phyloP scores from a whole-genome alignment of 2,329 filamentous ascomycete genomes.

The Colletotrichum karsti region DNA sequence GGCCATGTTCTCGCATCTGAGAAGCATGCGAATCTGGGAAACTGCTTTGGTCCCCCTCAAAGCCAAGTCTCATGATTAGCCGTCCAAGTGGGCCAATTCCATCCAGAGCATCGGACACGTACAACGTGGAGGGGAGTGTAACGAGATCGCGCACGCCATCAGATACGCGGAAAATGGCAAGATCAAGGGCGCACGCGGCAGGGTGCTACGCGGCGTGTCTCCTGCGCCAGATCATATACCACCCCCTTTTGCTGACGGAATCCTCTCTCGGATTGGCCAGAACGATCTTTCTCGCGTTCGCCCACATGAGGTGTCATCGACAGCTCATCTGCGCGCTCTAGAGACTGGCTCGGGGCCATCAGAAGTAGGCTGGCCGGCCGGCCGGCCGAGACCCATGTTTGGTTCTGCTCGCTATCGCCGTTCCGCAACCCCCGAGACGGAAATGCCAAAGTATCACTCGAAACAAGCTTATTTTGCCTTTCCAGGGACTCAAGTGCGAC shows the following conservation, averaged over 20 bases:
- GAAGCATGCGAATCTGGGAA: neutral
- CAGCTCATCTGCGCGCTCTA: too few relatives aligned
- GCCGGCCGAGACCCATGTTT: neutral
- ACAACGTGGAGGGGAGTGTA: slow-evolving; percentile 19
- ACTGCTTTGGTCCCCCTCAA: neutral
- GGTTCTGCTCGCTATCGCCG: neutral
- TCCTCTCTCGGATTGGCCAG: neutral
- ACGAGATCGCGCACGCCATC: neutral
- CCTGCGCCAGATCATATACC: neutral
- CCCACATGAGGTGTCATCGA: neutral
- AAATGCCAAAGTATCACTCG: neutral
- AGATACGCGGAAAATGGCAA: neutral
- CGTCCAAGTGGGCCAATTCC: neutral
- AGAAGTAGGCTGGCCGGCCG: neutral
- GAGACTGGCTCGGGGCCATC: too few relatives aligned
- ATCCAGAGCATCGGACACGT: neutral
- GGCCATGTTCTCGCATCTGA: slow-evolving; percentile 5
- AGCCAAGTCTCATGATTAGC: neutral
- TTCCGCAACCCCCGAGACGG: neutral
- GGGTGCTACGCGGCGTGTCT: neutral
- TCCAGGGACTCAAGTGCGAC: neutral
- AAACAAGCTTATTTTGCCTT: neutral
- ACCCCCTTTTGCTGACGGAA: too few relatives aligned
- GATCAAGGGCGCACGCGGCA: neutral
- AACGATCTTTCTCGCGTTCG: neutral